These are phyloP conservation scores for Phytopythium chamaehyphon DNA, from an alignment of 352 stramenopile genomes.

Conservation along the genomic window DNA sequence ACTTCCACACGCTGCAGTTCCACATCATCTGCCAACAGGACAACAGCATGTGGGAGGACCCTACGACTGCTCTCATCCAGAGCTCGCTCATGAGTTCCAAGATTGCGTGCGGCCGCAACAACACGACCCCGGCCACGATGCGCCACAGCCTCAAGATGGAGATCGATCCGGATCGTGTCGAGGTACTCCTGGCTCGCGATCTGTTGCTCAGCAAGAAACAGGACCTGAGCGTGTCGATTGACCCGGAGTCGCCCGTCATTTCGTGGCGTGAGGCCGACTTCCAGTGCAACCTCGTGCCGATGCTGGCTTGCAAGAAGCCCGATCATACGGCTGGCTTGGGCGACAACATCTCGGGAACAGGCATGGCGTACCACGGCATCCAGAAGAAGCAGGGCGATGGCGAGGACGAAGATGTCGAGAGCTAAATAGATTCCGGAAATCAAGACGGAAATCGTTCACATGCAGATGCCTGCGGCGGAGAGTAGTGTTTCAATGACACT, in stretches of 20 bases:
- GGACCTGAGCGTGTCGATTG: slow-evolving; percentile 47
- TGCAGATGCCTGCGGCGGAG: too few relatives aligned
- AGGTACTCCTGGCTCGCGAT: slow-evolving; percentile 53
- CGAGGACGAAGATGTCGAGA: slow-evolving; percentile 1
- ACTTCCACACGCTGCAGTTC: slow-evolving; percentile 87
- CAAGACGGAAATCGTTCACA: too few relatives aligned
- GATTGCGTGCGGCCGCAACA: slow-evolving; percentile 66
- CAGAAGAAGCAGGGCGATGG: slow-evolving; percentile 31
- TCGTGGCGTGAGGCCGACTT: slow-evolving; percentile 73
- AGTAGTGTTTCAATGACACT: not conserved
- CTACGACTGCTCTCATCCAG: slow-evolving; percentile 64
- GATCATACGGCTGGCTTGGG: slow-evolving; percentile 77
- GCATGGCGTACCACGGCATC: slow-evolving; percentile 73
- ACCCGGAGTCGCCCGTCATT: slow-evolving; percentile 61
- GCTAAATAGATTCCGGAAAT: too few relatives aligned
- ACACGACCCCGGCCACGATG: slow-evolving; percentile 33
- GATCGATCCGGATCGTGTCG: slow-evolving; percentile 66
- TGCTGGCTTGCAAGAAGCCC: slow-evolving; percentile 80
- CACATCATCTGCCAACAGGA: slow-evolving; percentile 80
- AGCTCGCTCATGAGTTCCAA: slow-evolving; percentile 82
- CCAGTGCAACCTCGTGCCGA: slow-evolving; percentile 70
- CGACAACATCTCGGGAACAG: slow-evolving; percentile 85
- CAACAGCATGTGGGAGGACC: slow-evolving; percentile 60
- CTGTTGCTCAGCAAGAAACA: slow-evolving; percentile 55
- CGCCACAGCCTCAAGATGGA: slow-evolving; percentile 61